Percentiles rank a stretch among this genome's conserved stretches.
Evolutionary conservation across 2,329 filamentous ascomycete genomes (phyloP).

Genomic region (Aspergillus fumigatiaffinis): DNA sequence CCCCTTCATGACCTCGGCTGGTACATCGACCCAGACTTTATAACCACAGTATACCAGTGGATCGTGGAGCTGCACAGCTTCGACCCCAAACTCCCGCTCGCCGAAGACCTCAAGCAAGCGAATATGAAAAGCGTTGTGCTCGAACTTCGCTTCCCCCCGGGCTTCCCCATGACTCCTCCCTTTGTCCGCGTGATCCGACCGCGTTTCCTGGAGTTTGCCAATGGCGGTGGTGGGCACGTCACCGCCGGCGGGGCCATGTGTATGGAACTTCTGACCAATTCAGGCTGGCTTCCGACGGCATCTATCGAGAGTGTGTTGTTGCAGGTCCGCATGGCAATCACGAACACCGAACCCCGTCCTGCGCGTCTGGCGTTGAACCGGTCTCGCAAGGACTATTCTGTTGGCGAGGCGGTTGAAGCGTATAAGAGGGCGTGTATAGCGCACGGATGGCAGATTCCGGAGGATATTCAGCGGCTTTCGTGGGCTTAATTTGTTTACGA

Average conservation of each 20-base stretch:
- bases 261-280: conserved; percentile 79
- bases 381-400: conserved; percentile 53
- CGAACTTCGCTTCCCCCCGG: conserved; percentile 74
- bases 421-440: conserved; percentile 63
- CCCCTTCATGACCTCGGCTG: conserved; percentile 69
- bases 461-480: conserved; percentile 53
- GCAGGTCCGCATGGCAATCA: conserved; percentile 75
- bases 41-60: conserved; percentile 83
- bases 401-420: conserved; percentile 68
- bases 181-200: conserved; percentile 82
- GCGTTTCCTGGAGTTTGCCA: conserved; percentile 66
- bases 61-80: conserved; percentile 87
- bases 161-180: conserved; percentile 74
- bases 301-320: conserved; percentile 76
- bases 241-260: conserved; percentile 78
- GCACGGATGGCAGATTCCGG: conserved; percentile 72
- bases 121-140: conserved; percentile 66
- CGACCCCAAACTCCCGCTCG: conserved; percentile 63
- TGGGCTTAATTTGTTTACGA: conserved; percentile 15
- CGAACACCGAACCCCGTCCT: conserved; percentile 62
- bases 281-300: conserved; percentile 71
- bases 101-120: conserved; percentile 65
- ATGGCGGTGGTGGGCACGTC: conserved; percentile 80
- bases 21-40: conserved; percentile 66
- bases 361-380: conserved; percentile 59